Percentiles rank a stretch among this genome's conserved stretches.
These are phyloP conservation scores for Boletus rubescentipes DNA, from an alignment of 768 basidiomycete genomes.

Conservation along the genomic window DNA sequence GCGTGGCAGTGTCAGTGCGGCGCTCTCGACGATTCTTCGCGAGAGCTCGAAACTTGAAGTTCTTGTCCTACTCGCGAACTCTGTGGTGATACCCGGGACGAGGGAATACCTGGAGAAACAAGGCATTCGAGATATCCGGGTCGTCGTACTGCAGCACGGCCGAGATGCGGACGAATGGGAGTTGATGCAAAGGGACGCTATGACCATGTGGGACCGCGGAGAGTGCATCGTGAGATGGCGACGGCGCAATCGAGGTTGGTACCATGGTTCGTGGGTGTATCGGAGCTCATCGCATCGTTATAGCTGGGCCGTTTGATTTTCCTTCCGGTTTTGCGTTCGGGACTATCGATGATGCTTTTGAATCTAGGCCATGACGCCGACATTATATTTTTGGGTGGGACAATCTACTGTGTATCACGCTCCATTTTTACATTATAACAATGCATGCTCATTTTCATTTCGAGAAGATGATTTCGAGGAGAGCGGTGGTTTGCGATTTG, in stretches of 20 bases:
- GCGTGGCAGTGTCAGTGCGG: conserved; percentile 6
- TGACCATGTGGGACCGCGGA: conserved; percentile 17
- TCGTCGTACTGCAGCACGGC: conserved; percentile 15
- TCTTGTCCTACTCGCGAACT: conserved; percentile 11
- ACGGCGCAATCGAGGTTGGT: conserved; percentile 7
- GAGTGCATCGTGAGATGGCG: conserved; percentile 15
- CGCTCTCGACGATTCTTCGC: conserved; percentile 3
- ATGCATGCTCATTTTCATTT: too few species aligned
- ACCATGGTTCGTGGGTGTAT: too few species aligned
- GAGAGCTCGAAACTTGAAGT: conserved; percentile 5
- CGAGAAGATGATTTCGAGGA: too few species aligned
- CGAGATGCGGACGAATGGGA: conserved; percentile 17
- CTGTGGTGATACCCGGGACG: background rate
- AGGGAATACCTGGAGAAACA: conserved; percentile 10
- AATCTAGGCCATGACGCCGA: background rate
- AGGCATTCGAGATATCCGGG: conserved; percentile 7
- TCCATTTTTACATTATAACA: background rate
- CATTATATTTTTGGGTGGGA: too few species aligned
- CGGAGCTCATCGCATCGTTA: background rate
- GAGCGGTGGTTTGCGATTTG: too few species aligned
- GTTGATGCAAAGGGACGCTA: conserved; percentile 2
- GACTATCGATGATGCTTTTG: background rate
- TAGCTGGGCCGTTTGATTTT: conserved; percentile 16
- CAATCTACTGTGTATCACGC: background rate
- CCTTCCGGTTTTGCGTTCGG: background rate